These are phyloP conservation scores for Porodaedalea pini DNA, from an alignment of 1,284 basidiomycete species.

Conservation along the genomic window DNA sequence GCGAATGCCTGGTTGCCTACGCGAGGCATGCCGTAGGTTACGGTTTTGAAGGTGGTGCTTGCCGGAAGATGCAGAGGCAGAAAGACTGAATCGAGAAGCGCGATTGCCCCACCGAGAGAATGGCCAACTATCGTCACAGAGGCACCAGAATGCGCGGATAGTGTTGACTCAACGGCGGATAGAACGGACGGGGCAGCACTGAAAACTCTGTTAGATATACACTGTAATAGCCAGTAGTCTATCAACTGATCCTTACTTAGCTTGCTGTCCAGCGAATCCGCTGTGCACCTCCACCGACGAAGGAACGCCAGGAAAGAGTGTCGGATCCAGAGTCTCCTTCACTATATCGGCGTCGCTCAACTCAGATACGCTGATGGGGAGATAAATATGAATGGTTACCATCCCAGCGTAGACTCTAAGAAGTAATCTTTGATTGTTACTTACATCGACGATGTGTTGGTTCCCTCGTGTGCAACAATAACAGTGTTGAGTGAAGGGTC, in stretches of 20 bases:
- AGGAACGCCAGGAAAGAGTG: constrained; percentile 56
- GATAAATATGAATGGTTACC: constrained; percentile 26
- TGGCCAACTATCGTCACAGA: constrained; percentile 52
- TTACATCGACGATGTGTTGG: constrained; percentile 28
- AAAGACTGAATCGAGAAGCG: constrained; percentile 44
- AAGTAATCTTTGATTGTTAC: constrained; percentile 14
- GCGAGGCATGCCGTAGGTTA: constrained; percentile 56
- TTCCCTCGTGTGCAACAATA: constrained; percentile 36
- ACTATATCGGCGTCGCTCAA: constrained; percentile 53
- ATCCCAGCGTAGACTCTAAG: not conserved
- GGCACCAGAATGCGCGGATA: constrained; percentile 36
- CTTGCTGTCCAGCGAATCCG: constrained; percentile 54
- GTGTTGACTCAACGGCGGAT: constrained; percentile 41
- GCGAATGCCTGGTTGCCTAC: constrained; percentile 64
- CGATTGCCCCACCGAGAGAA: constrained; percentile 52
- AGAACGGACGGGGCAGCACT: constrained; percentile 51
- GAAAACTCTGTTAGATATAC: not conserved
- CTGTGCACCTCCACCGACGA: constrained; percentile 48
- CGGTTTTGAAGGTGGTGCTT: constrained; percentile 30
- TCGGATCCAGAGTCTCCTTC: constrained; percentile 36
- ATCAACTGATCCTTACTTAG: constrained; percentile 38
- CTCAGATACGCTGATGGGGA: constrained; percentile 36
- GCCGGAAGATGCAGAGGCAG: constrained; percentile 35
- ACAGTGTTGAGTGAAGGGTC: constrained; percentile 29
- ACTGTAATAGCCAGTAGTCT: not conserved